phyloP scores from a whole-genome alignment of 2,329 filamentous ascomycete species.

The Exophiala aquamarina region DNA sequence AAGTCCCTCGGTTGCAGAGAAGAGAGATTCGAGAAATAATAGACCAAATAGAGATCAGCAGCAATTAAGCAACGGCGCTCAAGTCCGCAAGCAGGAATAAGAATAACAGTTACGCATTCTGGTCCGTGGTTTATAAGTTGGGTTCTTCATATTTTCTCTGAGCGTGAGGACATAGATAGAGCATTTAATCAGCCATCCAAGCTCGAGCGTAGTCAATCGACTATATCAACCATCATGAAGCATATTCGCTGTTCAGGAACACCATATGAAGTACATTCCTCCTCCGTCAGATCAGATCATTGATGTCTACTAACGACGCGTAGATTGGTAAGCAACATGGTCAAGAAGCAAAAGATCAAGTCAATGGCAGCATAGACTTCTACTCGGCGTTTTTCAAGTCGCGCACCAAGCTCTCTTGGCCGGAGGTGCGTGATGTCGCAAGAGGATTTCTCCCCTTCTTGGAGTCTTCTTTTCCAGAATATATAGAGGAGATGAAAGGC shows the following conservation, averaged over 20 bases:
- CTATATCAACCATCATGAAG: conserved; percentile 30
- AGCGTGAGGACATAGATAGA: too few species aligned
- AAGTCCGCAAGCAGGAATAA: too few species aligned
- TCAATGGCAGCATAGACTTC: conserved; percentile 32
- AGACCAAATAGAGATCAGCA: too few species aligned
- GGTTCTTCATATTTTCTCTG: too few species aligned
- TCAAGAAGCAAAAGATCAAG: conserved; percentile 27
- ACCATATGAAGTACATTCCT: conserved; percentile 29
- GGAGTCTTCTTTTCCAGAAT: conserved; percentile 32
- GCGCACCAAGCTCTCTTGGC: conserved; percentile 44
- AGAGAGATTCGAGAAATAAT: too few species aligned
- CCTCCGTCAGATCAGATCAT: not conserved
- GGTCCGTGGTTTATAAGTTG: too few species aligned
- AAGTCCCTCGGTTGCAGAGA: too few species aligned
- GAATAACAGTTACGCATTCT: too few species aligned
- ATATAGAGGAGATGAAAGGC: conserved; percentile 38
- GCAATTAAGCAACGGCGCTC: too few species aligned
- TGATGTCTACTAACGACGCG: not conserved
- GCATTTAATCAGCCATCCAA: too few species aligned
- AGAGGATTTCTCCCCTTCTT: conserved; percentile 44
- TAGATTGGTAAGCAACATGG: conserved; percentile 35
- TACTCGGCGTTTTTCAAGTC: conserved; percentile 30
- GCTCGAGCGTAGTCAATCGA: too few species aligned
- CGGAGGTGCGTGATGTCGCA: conserved; percentile 47
- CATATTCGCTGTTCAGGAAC: conserved; percentile 29